Conservation (phyloP, 2,329 filamentous ascomycete species). For the Parastagonospora avenae region DNA sequence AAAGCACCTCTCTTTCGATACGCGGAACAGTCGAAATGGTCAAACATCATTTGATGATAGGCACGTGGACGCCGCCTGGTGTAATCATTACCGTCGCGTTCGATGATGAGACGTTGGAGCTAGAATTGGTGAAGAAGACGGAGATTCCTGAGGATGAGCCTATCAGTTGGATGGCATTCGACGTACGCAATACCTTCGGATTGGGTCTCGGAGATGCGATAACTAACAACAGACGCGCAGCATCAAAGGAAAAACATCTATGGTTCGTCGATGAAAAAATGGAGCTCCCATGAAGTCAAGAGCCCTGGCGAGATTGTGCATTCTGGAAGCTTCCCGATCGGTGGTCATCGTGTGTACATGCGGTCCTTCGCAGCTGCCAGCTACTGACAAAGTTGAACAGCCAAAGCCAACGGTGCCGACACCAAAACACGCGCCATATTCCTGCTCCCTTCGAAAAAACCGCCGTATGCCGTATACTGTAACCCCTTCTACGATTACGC, state of each 20-base stretch:
- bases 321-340: conserved; percentile 72
- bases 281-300: conserved; percentile 79
- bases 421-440: conserved; percentile 91
- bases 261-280: conserved; percentile 91
- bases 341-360: conserved; percentile 68
- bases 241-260: conserved; percentile 85
- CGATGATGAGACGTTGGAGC: conserved; percentile 76
- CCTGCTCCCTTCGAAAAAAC: conserved; percentile 75
- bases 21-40: conserved; percentile 53
- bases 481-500: conserved; percentile 91
- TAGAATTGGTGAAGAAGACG: conserved; percentile 79
- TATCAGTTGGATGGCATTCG: conserved; percentile 93
- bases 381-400: conserved; percentile 49
- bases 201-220: background rate
- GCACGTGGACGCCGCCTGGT: conserved; percentile 87
- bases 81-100: conserved; percentile 90
- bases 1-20: background rate
- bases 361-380: background rate
- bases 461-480: conserved; percentile 83
- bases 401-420: conserved; percentile 68
- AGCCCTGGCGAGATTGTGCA: conserved; percentile 78
- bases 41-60: conserved; percentile 90
- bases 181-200: conserved; percentile 59
- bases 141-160: conserved; percentile 82
- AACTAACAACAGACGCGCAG: conserved; percentile 50